Conservation (phyloP, 768 basidiomycete genomes). For the Neoboletus subvelutipes region DNA sequence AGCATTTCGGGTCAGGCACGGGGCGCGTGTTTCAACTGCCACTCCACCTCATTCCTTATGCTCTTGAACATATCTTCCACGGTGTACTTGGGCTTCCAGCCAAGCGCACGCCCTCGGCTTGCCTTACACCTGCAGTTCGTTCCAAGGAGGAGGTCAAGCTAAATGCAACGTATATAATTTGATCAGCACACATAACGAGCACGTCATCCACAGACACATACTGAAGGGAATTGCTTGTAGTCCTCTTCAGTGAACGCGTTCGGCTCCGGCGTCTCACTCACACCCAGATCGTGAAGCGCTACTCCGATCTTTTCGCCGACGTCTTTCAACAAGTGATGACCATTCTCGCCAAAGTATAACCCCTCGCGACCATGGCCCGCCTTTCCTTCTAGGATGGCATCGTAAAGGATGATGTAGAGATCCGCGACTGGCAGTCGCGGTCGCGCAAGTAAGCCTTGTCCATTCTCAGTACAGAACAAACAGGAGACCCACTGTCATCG, state of each 20-base stretch:
- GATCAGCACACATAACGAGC: neutral
- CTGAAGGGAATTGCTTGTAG: neutral
- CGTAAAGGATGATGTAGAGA: slow-evolving; percentile 47
- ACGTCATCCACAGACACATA: slow-evolving; percentile 1
- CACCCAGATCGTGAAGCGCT: slow-evolving; percentile 20
- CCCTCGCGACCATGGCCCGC: slow-evolving; percentile 41
- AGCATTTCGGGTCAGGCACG: neutral
- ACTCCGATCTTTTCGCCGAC: slow-evolving; percentile 44
- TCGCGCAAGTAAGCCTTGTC: neutral
- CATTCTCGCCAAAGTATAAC: slow-evolving; percentile 53
- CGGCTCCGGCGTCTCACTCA: slow-evolving; percentile 31
- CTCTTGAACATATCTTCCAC: slow-evolving; percentile 23
- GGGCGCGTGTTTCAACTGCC: slow-evolving; percentile 10
- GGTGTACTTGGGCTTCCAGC: slow-evolving; percentile 35
- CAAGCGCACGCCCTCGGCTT: slow-evolving; percentile 22
- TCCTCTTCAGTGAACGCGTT: slow-evolving; percentile 40
- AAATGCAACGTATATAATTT: neutral
- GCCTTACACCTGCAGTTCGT: slow-evolving; percentile 23
- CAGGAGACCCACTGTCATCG: slow-evolving; percentile 36
- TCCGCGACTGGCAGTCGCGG: slow-evolving; percentile 23
- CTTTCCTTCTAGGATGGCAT: slow-evolving; percentile 31
- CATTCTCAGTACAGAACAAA: neutral
- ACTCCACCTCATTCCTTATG: slow-evolving; percentile 22
- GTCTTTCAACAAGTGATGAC: slow-evolving; percentile 47
- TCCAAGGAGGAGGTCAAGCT: slow-evolving; percentile 22